Percentiles rank a stretch among this genome's conserved stretches.
Conservation (phyloP, 2,329 filamentous ascomycete genomes). For the Trichoderma afroharzianum region DNA sequence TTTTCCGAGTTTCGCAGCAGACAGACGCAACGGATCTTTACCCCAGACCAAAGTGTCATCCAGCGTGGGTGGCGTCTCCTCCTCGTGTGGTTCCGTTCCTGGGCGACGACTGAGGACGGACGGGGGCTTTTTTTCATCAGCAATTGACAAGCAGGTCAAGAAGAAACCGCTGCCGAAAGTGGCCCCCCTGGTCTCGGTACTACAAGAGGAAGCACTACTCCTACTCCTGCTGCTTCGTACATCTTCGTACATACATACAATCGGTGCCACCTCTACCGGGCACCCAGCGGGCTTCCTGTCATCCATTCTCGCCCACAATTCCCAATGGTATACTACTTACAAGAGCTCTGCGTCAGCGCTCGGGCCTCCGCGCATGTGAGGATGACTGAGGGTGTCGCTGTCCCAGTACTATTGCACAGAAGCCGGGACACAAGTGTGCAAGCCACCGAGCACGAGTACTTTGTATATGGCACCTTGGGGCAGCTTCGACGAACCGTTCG, state of each 20-base stretch:
- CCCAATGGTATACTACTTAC: background rate
- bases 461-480: background rate
- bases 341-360: slow-evolving; percentile 5
- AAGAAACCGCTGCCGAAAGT: slow-evolving; percentile 1
- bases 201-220: background rate
- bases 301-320: slow-evolving; percentile 1
- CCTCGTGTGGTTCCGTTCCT: slow-evolving; percentile 7
- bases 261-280: slow-evolving; percentile 9
- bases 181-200: slow-evolving; percentile 15
- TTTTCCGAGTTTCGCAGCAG: background rate
- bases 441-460: slow-evolving; percentile 2
- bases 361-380: background rate
- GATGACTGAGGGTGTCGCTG: slow-evolving; percentile 10
- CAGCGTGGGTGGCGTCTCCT: slow-evolving; percentile 3
- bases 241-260: background rate
- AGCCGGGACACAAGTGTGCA: background rate
- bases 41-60: background rate
- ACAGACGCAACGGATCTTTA: background rate
- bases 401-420: slow-evolving; percentile 2
- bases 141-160: background rate
- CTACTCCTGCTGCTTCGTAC: background rate
- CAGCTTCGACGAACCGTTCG: slow-evolving; percentile 8
- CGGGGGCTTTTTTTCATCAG: background rate
- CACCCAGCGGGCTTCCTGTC: slow-evolving; percentile 2
- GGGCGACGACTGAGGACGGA: background rate